phyloP scores from a whole-genome alignment of 345 rosid genomes.

The Gossypium mustelinum region DNA sequence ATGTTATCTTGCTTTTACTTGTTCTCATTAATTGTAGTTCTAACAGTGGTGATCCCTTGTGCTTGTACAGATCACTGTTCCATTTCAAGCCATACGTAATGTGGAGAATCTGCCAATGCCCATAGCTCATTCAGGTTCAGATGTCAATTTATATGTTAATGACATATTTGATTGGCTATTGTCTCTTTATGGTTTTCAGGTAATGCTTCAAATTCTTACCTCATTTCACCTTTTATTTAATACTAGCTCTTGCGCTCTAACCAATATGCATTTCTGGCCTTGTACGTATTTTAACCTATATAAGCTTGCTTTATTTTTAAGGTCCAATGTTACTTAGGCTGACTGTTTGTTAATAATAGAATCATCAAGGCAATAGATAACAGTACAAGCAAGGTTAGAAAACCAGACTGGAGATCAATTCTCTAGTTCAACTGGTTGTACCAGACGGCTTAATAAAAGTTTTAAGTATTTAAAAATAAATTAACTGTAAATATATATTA shows the following conservation, averaged over 20 bases:
- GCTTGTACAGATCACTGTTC: slow-evolving; percentile 64
- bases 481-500: background rate
- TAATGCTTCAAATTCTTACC: slow-evolving; percentile 24
- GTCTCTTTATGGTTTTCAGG: slow-evolving; percentile 94
- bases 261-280: background rate
- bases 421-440: background rate
- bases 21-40: slow-evolving; percentile 7
- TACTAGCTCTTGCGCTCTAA: background rate
- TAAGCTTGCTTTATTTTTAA: background rate
- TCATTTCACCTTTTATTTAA: slow-evolving; percentile 9
- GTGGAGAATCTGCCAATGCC: slow-evolving; percentile 69
- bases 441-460: background rate
- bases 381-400: background rate
- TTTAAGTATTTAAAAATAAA: background rate
- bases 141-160: slow-evolving; percentile 26
- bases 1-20: slow-evolving; percentile 9
- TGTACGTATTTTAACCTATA: background rate
- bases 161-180: slow-evolving; percentile 96
- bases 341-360: background rate
- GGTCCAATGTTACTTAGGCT: background rate
- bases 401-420: background rate
- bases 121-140: slow-evolving; percentile 18
- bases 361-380: background rate
- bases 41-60: slow-evolving; percentile 11
- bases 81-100: slow-evolving; percentile 58